Evolutionary conservation across 1,284 basidiomycete genomes (phyloP), one percentile per base, ranked within the genome.

Genomic region (Moesziomyces aphidis): DNA sequence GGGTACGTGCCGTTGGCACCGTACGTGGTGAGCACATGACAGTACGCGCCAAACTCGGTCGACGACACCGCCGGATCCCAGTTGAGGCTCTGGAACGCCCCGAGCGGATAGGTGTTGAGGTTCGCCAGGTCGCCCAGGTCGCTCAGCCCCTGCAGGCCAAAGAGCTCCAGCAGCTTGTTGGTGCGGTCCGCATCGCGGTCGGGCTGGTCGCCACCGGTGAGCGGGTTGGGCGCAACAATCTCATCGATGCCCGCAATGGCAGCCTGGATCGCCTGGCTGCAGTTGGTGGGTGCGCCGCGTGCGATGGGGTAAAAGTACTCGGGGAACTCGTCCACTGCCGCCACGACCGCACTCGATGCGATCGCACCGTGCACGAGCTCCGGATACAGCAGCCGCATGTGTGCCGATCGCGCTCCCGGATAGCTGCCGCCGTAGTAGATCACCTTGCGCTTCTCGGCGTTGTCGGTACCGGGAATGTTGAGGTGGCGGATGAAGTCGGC

Each of bases 371-470:
- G 95, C 5, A 95, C 92, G 13, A 95, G 87, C 26, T 96, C 89
- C 0, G 95, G 95, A 80, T 94, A 94, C 11, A 94, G 87, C 34
- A 93, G 58, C 53, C 90, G 90, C 91, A 97, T 94, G 80, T 97
- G 94, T 0, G 96, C 96, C 0, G 94, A 91, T 19, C 95, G 90
- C 5, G 94, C 95, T 53, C 96, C 96, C 7, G 95, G 94, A 81
- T 98, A 95, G 0, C 77, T 80, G n/a, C 80, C 76, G 28, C 96
- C 95, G 79, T 97, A 97, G 85, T 96, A 96, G 72, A 98, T 93
- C 92, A 95, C 96, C 52, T 70, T 78, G 39, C 76, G 57, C 36
- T 75, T 62, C 46, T 74, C 74, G 69, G 91, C 88, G 63, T 91
- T 89, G 5, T 90, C 86, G 26, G 95, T 89, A 0, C 91, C 91